Conservation (phyloP, 306 rosid genomes). For the Carpinus viminea region DNA sequence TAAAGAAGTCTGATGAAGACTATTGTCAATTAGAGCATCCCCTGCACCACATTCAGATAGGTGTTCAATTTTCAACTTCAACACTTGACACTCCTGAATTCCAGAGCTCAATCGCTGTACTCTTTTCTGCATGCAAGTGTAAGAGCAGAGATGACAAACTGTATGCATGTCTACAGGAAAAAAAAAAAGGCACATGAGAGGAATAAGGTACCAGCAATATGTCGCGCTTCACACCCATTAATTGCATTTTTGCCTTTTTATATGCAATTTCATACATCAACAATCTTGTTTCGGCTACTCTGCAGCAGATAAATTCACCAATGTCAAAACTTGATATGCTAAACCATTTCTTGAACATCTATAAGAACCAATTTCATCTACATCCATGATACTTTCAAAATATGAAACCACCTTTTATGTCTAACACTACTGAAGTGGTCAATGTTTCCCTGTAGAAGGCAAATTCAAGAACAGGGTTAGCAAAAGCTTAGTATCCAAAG, state of each 20-base stretch:
- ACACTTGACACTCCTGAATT: constrained; percentile 59
- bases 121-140: constrained; percentile 55
- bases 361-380: constrained; percentile 20
- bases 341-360: constrained; percentile 24
- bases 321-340: constrained; percentile 26
- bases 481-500: constrained; percentile 20
- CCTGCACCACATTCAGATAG: constrained; percentile 36
- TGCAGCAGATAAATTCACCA: constrained; percentile 39
- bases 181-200: constrained; percentile 22
- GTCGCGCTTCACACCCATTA: constrained; percentile 59
- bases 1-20: constrained; percentile 31
- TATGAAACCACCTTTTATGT: constrained; percentile 61
- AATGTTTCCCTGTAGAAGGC: constrained; percentile 40
- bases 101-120: constrained; percentile 53
- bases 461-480: constrained; percentile 35
- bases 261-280: constrained; percentile 52
- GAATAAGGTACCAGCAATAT: constrained; percentile 56
- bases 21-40: constrained; percentile 37
- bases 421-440: constrained; percentile 33
- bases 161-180: constrained; percentile 23
- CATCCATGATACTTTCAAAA: constrained; percentile 16
- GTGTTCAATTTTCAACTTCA: constrained; percentile 42
- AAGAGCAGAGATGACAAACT: constrained; percentile 30
- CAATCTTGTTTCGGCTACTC: constrained; percentile 59
- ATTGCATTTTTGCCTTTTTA: constrained; percentile 68